Evolutionary conservation across 345 rosid species (phyloP), one percentile per base, ranked within the genome.

Genomic region (Eucalyptus fibrosa): DNA sequence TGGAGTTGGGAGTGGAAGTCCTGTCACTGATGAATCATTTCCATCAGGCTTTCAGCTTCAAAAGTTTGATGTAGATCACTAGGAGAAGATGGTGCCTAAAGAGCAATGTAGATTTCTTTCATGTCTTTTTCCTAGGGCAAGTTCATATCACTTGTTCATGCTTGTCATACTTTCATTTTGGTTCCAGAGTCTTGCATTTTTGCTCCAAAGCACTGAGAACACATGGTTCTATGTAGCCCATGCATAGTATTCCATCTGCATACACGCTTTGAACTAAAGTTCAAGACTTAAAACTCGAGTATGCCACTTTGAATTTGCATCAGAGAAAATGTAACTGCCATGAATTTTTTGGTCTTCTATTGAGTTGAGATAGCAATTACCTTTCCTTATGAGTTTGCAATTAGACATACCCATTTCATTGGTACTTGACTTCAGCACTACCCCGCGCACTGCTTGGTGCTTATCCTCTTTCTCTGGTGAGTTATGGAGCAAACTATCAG

Each of bases 351-450:
- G 2, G 47, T 42, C 83, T 77, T 77, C 14, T 21, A 24, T 40
- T 77, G 85, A 77, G 47, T 86, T 53, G 47, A 88, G 89, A 88
- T 51, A 49, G 44, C 49, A 28, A 19, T 88, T 62, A 49, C 42
- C 77, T 67, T 18, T 67, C 53, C 77, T 88, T 88, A 45, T 21
- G 30, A 40, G 87, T 87, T 91, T 89, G 87, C 92, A 69, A 88
- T 87, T 88, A 98, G 99, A 98, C 98, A 82, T 97, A 93, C 89
- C 92, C 97, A 72, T 89, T 96, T 86, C 97, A 96, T 91, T 97
- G 99, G 98, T 98, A 98, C 93, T 97, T 98, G 93, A 96, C 97
- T 92, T 98, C 98, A 45, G 99, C 99, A 88, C 99, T 98, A 67
- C 98, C 98, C 86, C 99, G 99, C 42, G 92, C 92, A 5, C 93